Base-by-base conservation (phyloP, 2,329 filamentous ascomycete species). In the Fusarium verticillioides region DNA sequence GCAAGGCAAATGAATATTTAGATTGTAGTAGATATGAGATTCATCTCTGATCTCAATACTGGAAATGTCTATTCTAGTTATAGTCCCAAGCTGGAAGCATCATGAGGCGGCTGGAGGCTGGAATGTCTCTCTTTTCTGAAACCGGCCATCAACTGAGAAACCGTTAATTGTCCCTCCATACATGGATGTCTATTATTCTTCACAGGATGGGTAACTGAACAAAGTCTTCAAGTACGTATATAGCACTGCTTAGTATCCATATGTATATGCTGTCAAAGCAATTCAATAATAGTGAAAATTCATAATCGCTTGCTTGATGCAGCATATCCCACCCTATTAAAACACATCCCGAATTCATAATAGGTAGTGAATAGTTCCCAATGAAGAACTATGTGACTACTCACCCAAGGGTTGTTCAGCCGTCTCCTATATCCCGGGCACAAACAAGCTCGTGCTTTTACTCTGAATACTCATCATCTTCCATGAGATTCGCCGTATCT, bases 401-500 rank as follows among this genome's bases (percentile, higher is more conserved):
- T 42, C 58, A 28, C 53, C 44, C 21, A 18, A 46, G 53, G 44
- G 60, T 62, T 65, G 36, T 71, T 61, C 60, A 69, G 34, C 16
- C 36, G 16, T 56, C 60, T 32, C 23, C 40, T 42, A 28, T 58
- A 39, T 56, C 9, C 32, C 23, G 36, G 69, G 28, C 15, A 53
- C 53, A 34, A 47, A 26, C 26, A n/a, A n/a, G 36, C n/a, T 44
- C 16, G 37, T 32, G 26, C 4, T 12, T 54, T 75, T 65, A 78
- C 63, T 78, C 74, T 34, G 75, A 78, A 47, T 80, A 80, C 21
- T 84, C 84, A 49, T 87, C 85, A 46, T 89, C 87, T 32, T 88
- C 87, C 34, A 84, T 79, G 34, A 88, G 77, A 18, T 78, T 80
- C 46, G 87, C 91, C 15, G 91, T 94, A 79, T 92, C 88, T 74